Evolutionary conservation across 306 rosid genomes (phyloP), one percentile per base, ranked within the genome.

Genomic region (Cicer pinnatifidum): DNA sequence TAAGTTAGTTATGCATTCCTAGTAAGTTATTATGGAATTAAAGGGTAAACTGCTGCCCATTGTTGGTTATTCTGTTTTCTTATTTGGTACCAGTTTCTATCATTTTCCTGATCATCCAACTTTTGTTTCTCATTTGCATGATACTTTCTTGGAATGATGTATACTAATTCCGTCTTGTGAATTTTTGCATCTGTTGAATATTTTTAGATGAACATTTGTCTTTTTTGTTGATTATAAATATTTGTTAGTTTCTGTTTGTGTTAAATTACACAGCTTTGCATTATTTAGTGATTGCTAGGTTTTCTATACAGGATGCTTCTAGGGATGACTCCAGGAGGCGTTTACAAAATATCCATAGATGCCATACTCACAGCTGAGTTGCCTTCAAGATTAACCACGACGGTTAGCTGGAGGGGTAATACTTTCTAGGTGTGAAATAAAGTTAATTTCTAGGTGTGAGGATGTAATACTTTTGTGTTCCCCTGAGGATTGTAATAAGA

Each of bases 341-440:
- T 89, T 83, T 94, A 91, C 79, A 94, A 86, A 88, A 63, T 91
- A 69, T 94, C 99, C 69, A 87, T 97, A 83, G 97, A 80, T 75
- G 96, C 90, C 35, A 80, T 88, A 73, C 88, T 94, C 38, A 33
- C 81, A 1, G 89, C 96, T 19, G 96, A 94, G 78, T 73, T 94
- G 81, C 97, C 99, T 73, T 87, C 71, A 73, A 69, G 80, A 51
- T 89, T 78, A 83, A 87, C 90, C 47, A 66, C 96, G 23, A 89
- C 80, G 72, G 75, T 88, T 81, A 91, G 91, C 78, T 94, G 99
- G 99, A 91, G 88, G 85, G 97, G 97, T 89, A 20, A 80, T 88
- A 76, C 60, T 59, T 83, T 87, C 59, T 76, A 81, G 82, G 75
- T 88, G 93, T 85, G 90, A 87, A 81, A 61, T 91, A 28, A 88